Base-by-base conservation (phyloP, 1,284 basidiomycete genomes). In the Peniophora sp. region DNA sequence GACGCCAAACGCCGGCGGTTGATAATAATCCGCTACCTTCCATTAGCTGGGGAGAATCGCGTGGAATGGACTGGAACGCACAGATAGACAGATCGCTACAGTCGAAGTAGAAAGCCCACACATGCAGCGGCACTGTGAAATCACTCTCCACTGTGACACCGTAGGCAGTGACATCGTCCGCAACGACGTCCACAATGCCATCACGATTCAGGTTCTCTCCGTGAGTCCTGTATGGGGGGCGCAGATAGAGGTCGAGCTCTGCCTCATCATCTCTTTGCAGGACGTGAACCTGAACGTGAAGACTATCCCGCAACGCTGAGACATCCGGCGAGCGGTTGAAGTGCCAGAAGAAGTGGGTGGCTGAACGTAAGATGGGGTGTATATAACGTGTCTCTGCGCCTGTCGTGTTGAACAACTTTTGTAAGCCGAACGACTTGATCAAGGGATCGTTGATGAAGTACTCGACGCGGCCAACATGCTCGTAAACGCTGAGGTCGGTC, bases 81-180 rank as follows among this genome's bases (percentile, higher is more conserved):
- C 65, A 53, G 46, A 71, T 69, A 0, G 56, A 56, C 14, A 66
- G 56, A 32, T 63, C 59, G 23, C 55, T 61, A 1, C 64, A 64
- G 48, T 69, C 66, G 47, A 69, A 70, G 52, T 65, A 69, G 52
- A 69, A 69, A 10, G 70, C 54, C 45, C 65, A 65, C 8, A 65
- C 64, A 47, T 66, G 69, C 2, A 69, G 56, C 2, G 58, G 52
- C 8, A 58, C 16, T 12, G 62, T 54, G 0, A 64, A 59, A 8
- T 59, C 45, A 48, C 69, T 69, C 48, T 56, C 55, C 11, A 69
- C 56, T 2, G 57, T 65, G 53, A 68, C 58, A 8, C 67, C 67
- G 44, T 63, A 64, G 23, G 51, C 39, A 58, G 44, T 45, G 9
- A 5, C 10, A 16, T 24, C 44, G 23, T 45, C 44, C 19, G 44